Evolutionary conservation across 371 early-diverging fungal genomes (phyloP).

Genomic region (Actinomucor elegans): DNA sequence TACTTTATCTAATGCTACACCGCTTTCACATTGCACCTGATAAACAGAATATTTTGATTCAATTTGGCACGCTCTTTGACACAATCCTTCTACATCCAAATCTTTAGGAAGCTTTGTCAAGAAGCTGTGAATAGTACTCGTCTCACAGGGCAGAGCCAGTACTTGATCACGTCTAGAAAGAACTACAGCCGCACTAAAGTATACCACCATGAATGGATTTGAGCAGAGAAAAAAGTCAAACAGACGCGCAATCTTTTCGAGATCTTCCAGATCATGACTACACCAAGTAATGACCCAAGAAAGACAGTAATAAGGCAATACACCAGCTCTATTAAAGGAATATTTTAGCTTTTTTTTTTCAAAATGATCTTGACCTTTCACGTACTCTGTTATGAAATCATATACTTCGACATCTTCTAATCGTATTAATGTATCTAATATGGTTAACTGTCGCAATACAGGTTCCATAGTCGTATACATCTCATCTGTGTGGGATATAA

Average conservation of each 20-base stretch:
- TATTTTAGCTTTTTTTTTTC: not conserved
- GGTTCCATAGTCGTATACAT: slow-evolving; percentile 63
- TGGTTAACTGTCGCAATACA: slow-evolving; percentile 54
- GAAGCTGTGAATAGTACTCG: slow-evolving; percentile 54
- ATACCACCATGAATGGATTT: slow-evolving; percentile 75
- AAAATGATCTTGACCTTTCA: not conserved
- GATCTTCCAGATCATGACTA: slow-evolving; percentile 70
- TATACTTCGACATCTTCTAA: slow-evolving; percentile 51
- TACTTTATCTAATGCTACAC: slow-evolving; percentile 37
- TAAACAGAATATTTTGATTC: slow-evolving; percentile 42
- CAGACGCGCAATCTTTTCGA: slow-evolving; percentile 59
- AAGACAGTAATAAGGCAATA: slow-evolving; percentile 78
- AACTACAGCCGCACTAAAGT: slow-evolving; percentile 70
- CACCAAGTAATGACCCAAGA: slow-evolving; percentile 91
- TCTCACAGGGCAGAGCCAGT: slow-evolving; percentile 49
- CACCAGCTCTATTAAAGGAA: slow-evolving; percentile 42
- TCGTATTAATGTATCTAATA: slow-evolving; percentile 53
- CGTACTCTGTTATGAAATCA: slow-evolving; percentile 51
- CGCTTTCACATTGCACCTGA: slow-evolving; percentile 39
- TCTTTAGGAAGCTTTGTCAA: slow-evolving; percentile 56
- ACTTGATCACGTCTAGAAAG: slow-evolving; percentile 48
- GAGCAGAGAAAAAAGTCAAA: slow-evolving; percentile 76
- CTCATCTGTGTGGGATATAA: slow-evolving; percentile 52
- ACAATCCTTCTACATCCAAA: slow-evolving; percentile 38
- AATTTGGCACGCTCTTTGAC: slow-evolving; percentile 40